Base-by-base conservation (phyloP, 495 filamentous ascomycete species). In the Ramalina peruviana region DNA sequence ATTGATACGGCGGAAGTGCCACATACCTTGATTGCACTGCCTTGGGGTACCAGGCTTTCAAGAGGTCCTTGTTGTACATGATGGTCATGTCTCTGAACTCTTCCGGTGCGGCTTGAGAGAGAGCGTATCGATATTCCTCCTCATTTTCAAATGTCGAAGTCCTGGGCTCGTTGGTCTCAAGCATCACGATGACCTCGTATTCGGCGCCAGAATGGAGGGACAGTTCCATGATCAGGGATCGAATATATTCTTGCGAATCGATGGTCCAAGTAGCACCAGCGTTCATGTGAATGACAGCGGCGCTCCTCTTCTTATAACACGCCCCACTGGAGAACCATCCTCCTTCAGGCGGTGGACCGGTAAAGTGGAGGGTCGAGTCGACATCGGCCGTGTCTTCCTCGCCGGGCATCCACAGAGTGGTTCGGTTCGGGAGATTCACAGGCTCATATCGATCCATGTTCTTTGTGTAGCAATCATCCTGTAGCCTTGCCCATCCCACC, bases 171-270 rank as follows among this genome's bases (percentile, higher is more conserved):
- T 80, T 85, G 51, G 85, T 74, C 43, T 92, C 81, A 20, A 90
- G 73, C 48, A 89, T 72, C 4, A 92, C 64, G 55, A 82, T 83
- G 30, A 92, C 75, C 56, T 85, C 72, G 59, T 87, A 90, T 64
- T 87, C 81, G 11, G 78, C 84, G 3, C 87, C 86, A 7, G 82
- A 80, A 43, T 77, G 71, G 13, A 93, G 64, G 5, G 75, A 76
- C 25, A 88, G 65, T 61, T 92, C 87, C 17, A 76, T 79, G 53
- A 92, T 74, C 46, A 90, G 65, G 3, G 85, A 73, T 17, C 86
- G 81, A 41, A 93, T 77, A 12, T 78, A 74, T 54, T 81, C 72
- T 52, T 79, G 75, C 55, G 88, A 82, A 56, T 86, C 80, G 12
- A 76, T 63, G n/a, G 73, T 82, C 60, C 81, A 92, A 21, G 71